Percentiles rank a stretch among this genome's conserved stretches.
Conservation (phyloP, 306 rosid species). For the Glycyrrhiza uralensis region DNA sequence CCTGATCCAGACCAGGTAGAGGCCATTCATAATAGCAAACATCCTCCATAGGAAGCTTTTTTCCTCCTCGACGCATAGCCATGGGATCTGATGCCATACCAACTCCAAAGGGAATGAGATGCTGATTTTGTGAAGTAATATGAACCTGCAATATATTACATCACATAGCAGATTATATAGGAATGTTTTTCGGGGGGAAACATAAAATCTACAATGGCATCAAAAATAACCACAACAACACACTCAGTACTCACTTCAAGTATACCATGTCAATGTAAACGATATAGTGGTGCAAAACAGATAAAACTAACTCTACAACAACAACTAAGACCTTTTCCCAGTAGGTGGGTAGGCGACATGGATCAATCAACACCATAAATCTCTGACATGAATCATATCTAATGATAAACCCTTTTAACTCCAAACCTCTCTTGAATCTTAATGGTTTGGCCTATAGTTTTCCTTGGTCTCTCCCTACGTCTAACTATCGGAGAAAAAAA, state of each 20-base stretch:
- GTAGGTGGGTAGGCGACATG: neutral
- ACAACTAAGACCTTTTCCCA: neutral
- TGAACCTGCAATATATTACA: slow-evolving; percentile 63
- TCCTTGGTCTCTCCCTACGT: neutral
- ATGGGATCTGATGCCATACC: slow-evolving; percentile 96
- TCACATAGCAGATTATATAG: neutral
- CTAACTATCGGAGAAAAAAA: neutral
- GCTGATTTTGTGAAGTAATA: slow-evolving; percentile 53
- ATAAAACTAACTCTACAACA: neutral
- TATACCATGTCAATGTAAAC: neutral
- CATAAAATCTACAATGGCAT: neutral
- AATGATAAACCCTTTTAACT: neutral
- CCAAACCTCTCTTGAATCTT: neutral
- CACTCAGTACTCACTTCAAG: slow-evolving; percentile 11
- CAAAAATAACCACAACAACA: slow-evolving; percentile 5
- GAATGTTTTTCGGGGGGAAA: neutral
- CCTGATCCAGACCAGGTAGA: slow-evolving; percentile 90
- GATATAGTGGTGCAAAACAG: slow-evolving; percentile 3
- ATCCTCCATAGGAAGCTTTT: slow-evolving; percentile 93
- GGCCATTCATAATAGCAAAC: slow-evolving; percentile 94
- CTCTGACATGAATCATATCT: neutral
- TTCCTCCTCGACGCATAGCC: slow-evolving; percentile 94
- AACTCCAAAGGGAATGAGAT: slow-evolving; percentile 73
- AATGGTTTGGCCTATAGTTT: neutral
- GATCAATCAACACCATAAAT: neutral